Evolutionary conservation across 306 rosid species (phyloP).

Genomic region (Parietaria judaica): DNA sequence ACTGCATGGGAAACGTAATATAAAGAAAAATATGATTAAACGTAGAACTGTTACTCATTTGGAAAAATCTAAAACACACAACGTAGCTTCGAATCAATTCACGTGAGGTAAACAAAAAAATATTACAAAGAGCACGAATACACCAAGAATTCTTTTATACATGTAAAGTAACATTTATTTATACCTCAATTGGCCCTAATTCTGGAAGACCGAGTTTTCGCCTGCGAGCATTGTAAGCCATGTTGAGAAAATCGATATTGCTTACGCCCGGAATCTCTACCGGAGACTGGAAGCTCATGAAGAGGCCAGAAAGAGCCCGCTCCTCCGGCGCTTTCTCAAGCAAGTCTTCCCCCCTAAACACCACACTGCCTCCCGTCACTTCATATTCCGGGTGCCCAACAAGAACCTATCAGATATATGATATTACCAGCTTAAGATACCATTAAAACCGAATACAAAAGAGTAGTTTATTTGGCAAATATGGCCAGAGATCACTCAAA

Average conservation of each 20-base stretch:
- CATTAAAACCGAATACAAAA: not conserved
- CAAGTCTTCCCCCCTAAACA: conserved; percentile 71
- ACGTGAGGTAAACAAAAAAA: not conserved
- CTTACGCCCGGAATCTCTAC: conserved; percentile 89
- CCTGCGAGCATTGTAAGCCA: conserved; percentile 90
- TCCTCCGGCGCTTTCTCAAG: conserved; percentile 84
- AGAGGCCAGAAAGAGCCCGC: conserved; percentile 76
- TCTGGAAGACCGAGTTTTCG: conserved; percentile 68
- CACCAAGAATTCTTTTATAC: too few relatives aligned
- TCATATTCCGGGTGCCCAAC: conserved; percentile 94
- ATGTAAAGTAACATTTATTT: not conserved
- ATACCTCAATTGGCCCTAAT: conserved; percentile 84
- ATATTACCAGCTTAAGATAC: not conserved
- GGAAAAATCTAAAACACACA: too few relatives aligned
- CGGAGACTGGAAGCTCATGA: conserved; percentile 95
- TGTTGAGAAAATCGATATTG: conserved; percentile 66
- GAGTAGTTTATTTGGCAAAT: too few relatives aligned
- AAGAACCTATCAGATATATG: conserved; percentile 40
- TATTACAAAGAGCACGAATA: not conserved
- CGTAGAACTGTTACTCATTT: not conserved
- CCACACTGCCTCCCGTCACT: conserved; percentile 69
- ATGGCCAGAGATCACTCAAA: too few relatives aligned
- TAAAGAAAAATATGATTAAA: not conserved
- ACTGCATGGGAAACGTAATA: conserved; percentile 36
- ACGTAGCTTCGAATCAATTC: too few relatives aligned